Base-by-base conservation (phyloP, 805 yeast genomes). In the Suhomyces faveliae region DNA sequence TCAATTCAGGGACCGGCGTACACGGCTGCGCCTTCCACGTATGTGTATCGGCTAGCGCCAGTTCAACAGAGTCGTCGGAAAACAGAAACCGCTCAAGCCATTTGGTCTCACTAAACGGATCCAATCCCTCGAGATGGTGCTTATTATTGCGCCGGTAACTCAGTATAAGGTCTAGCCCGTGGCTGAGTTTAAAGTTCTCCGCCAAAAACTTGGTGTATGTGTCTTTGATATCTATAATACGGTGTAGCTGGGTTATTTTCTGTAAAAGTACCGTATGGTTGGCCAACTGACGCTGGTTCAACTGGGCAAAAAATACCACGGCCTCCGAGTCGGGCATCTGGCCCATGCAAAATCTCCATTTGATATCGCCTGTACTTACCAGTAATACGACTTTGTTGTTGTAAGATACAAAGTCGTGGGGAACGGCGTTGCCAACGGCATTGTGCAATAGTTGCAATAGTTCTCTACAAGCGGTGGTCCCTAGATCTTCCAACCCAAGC, bases 111-210 rank as follows among this genome's bases (percentile, higher is more conserved):
- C 35, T 24, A 21, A 51, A 52, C 29, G 49, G 45, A 1, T 41
- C 48, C 29, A 48, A 23, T 5, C 41, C 38, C 20, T 20, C 24
- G 7, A 27, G 21, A 5, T 48, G 49, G 4, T 44, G 38, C 25
- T 19, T 33, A 44, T 63, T 51, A 46, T 58, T 64, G 37, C 51
- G 51, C 41, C 49, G 47, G 51, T 64, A 72, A 45, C 61, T 64
- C 24, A 52, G 54, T 27, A 72, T 58, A 25, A 68, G 54, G 37
- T 69, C 74, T 4, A 58, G 52, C 2, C 74, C 74, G 46, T 68
- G 67, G 35, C 65, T 55, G 3, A 63, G 58, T 46, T 58, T 64
- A 51, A 67, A 68, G 51, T 70, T 72, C 40, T 67, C 71, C 22
- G 59, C 52, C 35, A 71, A 54, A 37, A 65, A 72, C 48, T 52